Base-by-base conservation (phyloP, 2,329 filamentous ascomycete genomes). In the Apiospora rasikravindrae region DNA sequence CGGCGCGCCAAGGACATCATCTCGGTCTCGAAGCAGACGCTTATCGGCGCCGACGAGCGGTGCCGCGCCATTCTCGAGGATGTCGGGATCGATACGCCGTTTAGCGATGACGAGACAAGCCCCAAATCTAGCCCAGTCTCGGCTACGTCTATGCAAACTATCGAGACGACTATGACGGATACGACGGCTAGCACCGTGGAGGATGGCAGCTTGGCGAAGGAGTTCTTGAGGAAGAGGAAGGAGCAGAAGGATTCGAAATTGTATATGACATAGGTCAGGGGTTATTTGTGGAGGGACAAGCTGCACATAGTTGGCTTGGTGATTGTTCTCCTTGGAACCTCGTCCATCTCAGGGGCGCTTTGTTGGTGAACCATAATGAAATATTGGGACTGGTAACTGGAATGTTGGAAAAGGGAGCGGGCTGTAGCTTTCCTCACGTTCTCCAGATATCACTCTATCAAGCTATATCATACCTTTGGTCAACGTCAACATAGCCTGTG, bases 141-240 rank as follows among this genome's bases (percentile, higher is more conserved):
- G 44, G 29, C 26, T 2, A 33, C 66, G 24, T 19, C 11, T 37
- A 45, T n/a, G 37, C 53, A 29, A 13, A 67, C 64, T 22, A 26
- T 19, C n/a, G 22, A 29, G 1, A 45, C 37, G 37, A 11, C n/a
- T 6, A 29, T n/a, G 40, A 26, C 40, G 40, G 26, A n/a, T 11
- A 42, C 22, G 22, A 29, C 44, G 44, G 26, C 26, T 19, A 69
- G 44, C 16, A 47, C 26, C 4, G 44, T n/a, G 19, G 49, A 53
- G 4, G 44, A 44, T 64, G 40, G 29, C 44, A 64, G 49, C 33
- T 22, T 19, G 53, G 49, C 67, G 1, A 53, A 33, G 29, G 69
- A 73, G 51, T 73, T 73, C 44, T 24, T 73, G 71, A 69, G 69
- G 69, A 73, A 69, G 14, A 70, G 71, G 24, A 69, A 45, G 29